These are phyloP conservation scores for Schizothecium vesticola DNA, from an alignment of 495 filamentous ascomycete genomes.

Conservation along the genomic window DNA sequence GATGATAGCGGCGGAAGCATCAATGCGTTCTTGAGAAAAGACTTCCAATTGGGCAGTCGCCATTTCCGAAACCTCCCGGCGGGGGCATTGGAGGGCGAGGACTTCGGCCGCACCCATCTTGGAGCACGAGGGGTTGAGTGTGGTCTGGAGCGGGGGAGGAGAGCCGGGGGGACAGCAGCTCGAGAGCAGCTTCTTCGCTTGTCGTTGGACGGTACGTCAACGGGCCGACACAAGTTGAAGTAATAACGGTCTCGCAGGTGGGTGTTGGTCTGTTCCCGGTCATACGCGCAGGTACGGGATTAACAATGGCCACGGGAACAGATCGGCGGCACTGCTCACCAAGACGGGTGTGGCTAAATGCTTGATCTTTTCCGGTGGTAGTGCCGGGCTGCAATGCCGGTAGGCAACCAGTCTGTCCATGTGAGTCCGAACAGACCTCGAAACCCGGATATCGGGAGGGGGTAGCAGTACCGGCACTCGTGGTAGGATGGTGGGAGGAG, in stretches of 20 bases:
- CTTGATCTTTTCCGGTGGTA: not conserved
- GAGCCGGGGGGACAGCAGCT: not conserved
- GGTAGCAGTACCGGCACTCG: not conserved
- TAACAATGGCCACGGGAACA: not conserved
- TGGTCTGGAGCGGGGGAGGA: not conserved
- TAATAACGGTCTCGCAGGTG: not conserved
- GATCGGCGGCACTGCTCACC: not conserved
- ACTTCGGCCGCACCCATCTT: not conserved
- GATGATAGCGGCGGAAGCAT: slow-evolving; percentile 8
- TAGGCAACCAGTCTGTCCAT: not conserved
- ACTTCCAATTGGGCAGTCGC: not conserved
- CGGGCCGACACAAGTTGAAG: not conserved
- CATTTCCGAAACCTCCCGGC: not conserved
- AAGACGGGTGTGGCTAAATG: not conserved
- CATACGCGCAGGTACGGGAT: not conserved
- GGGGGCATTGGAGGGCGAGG: not conserved
- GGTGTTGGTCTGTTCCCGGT: not conserved
- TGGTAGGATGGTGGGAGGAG: not conserved
- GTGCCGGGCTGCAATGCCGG: not conserved
- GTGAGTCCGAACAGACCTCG: not conserved
- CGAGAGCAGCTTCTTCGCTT: not conserved
- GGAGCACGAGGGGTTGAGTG: not conserved
- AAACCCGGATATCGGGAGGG: not conserved
- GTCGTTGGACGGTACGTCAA: not conserved
- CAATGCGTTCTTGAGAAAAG: slow-evolving; percentile 10